Evolutionary conservation across 1,284 basidiomycete genomes (phyloP), one percentile per base, ranked within the genome.

Genomic region (Melampsora americana): DNA sequence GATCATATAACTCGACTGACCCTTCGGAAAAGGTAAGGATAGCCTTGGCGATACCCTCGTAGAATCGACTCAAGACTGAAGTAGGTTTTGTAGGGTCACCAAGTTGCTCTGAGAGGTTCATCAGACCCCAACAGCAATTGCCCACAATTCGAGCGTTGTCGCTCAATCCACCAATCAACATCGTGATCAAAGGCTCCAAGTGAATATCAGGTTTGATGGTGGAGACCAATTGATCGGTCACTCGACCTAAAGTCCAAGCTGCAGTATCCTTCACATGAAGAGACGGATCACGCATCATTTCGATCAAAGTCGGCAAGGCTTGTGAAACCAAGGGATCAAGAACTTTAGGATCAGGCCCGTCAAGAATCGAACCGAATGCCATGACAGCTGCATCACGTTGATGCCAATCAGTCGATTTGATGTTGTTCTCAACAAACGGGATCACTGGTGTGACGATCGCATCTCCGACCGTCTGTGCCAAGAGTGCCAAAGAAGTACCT

Each of bases 331-430:
- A 89, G 28, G 94, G 93, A 28, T 89, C 90, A 66, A 99, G 88
- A 53, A 92, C 89, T 59, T 85, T 85, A 44, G 92, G 90, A 82
- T 96, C 92, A 14, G 95, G 95, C 2, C 96, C 95, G 79, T 98
- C 95, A 70, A 99, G 88, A 81, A 99, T 98, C 2, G 92, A 95
- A 72, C 95, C 95, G 82, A 99, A 99, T 60, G 94, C 90, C 93
- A 98, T 98, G 79, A 98, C 90, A 26, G 95, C 95, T 0, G 95
- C 95, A 83, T 99, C 95, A 71, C 96, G 92, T 74, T 90, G 86
- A 82, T 93, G 92, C 95, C 96, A 99, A 82, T 98, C 93, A 68
- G 88, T 86, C 44, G 88, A 86, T 81, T 92, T 92, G 86, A 99
- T 97, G 85, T 98, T 90, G 35, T 89, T 89, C 84, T 99, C 96